Evolutionary conservation across 345 rosid species (phyloP), one percentile per base, ranked within the genome.

Genomic region (Eutrema yunnanense): DNA sequence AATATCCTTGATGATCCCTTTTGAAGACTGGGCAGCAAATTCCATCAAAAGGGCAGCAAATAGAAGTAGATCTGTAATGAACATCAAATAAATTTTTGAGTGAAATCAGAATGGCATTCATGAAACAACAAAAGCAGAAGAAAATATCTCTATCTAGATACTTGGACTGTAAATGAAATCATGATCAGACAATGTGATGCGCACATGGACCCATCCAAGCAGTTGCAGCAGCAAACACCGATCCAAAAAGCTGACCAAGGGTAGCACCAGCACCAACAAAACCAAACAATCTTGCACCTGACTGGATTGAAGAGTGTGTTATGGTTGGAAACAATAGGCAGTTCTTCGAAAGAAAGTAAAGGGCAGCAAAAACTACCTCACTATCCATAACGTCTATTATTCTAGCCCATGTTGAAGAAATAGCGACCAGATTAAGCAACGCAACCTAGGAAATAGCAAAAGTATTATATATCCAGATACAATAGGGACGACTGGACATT

Each of bases 251-350:
- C 88, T 93, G 96, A 13, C 98, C 98, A 47, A 93, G 87, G 12
- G 98, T 93, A 57, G 98, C 98, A 68, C 96, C 98, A 55, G 97
- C 98, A 74, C 98, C 98, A 62, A 90, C 84, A 86, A 93, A 89
- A 65, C 97, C 98, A 42, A 93, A 93, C 84, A 90, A 85, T 85
- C 98, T 85, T 55, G 96, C 88, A 78, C 98, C 98, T 86, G 98
- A 90, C 98, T 90, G 94, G 62, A 88, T 47, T 42, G 66, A 60
- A 67, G 47, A 73, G 63, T 43, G 65, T 82, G 66, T 78, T 81
- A 70, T 42, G 67, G 60, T 68, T 60, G 8, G 16, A 30, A 74
- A 73, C 69, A 53, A 71, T 2, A 42, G 58, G 2, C 60, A 41
- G 9, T 13, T 58, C 69, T 47, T 48, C 14, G 12, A 6, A 71